These are phyloP conservation scores for Solanum bulbocastanum DNA, from an alignment of 257 asterid species.

Conservation along the genomic window DNA sequence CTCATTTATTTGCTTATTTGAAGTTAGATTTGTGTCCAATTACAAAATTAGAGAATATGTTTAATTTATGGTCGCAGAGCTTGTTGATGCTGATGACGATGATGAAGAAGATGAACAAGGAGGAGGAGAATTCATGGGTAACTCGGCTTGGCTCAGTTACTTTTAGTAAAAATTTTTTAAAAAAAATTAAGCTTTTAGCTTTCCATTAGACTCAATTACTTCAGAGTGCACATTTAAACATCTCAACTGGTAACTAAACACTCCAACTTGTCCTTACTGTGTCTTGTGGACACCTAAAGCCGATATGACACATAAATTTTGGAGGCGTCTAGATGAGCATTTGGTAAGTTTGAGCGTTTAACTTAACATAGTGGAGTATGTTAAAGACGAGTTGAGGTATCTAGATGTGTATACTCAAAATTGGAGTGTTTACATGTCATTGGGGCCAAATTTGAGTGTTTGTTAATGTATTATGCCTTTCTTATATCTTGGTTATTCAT, in stretches of 20 bases:
- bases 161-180: background rate
- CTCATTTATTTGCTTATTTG: background rate
- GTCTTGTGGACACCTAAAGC: background rate
- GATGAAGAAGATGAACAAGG: conserved; percentile 33
- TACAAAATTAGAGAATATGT: background rate
- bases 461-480: background rate
- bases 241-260: too few species aligned
- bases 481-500: background rate
- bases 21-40: background rate
- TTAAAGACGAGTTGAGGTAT: background rate
- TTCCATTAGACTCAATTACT: background rate
- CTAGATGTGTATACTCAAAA: background rate
- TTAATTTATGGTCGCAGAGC: conserved; percentile 37
- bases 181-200: background rate
- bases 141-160: background rate
- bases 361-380: background rate
- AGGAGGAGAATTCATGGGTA: conserved; percentile 23
- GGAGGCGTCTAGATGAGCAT: background rate
- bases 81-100: conserved; percentile 71
- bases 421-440: background rate
- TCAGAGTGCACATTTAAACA: background rate
- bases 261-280: background rate
- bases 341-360: background rate
- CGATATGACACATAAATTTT: background rate
- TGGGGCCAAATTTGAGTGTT: background rate